Conservation (phyloP, 73 alveolate species). For the Symbiodinium pilosum region DNA sequence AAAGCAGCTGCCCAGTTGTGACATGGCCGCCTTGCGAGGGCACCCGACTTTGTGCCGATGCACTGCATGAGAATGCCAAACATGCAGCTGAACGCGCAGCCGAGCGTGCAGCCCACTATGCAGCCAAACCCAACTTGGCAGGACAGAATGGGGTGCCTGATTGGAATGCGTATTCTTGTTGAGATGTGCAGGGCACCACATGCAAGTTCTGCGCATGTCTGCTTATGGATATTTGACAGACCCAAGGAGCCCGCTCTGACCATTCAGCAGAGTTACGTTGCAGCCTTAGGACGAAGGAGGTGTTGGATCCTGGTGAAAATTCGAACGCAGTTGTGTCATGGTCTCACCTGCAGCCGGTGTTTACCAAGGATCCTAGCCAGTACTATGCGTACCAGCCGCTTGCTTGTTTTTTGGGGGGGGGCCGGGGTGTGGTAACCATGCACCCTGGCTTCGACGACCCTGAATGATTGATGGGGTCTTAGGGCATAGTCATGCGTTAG, state of each 20-base stretch:
- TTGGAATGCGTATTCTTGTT: too few species aligned
- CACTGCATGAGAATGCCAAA: constrained; percentile 76
- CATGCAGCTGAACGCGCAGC: not conserved
- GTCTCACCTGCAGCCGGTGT: not conserved
- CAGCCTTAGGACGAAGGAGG: not conserved
- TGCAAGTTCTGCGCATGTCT: too few species aligned
- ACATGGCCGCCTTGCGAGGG: constrained; percentile 17
- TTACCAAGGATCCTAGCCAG: not conserved
- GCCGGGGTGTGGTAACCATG: too few species aligned
- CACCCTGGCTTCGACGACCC: too few species aligned
- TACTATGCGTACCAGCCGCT: not conserved
- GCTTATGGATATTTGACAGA: too few species aligned
- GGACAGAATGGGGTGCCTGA: not conserved
- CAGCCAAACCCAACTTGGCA: not conserved
- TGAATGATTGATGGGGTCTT: too few species aligned
- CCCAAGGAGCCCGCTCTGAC: constrained; percentile 11
- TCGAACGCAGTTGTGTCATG: not conserved
- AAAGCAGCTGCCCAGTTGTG: too few species aligned
- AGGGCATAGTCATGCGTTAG: too few species aligned
- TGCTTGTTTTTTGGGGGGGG: too few species aligned
- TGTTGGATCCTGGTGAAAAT: too few species aligned
- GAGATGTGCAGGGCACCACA: too few species aligned
- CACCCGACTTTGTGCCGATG: constrained; percentile 89
- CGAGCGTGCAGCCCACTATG: not conserved
- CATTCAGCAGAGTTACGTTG: not conserved